phyloP scores from a whole-genome alignment of 2,329 filamentous ascomycete species.

The Xylariaceae sp. region DNA sequence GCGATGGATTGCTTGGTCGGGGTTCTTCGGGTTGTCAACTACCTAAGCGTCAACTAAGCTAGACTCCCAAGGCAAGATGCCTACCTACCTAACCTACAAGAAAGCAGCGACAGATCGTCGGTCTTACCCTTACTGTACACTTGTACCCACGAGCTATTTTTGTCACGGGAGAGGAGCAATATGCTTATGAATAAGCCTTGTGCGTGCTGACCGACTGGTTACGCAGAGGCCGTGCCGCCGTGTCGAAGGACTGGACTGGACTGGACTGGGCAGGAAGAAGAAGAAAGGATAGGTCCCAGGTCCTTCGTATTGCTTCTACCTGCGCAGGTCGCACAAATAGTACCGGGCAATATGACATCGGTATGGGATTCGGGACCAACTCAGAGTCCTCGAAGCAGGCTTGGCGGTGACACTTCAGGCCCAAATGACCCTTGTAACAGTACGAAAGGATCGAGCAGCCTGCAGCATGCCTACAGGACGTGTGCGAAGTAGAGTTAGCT shows the following conservation, averaged over 20 bases:
- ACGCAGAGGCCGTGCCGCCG: conserved; percentile 6
- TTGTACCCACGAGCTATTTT: conserved; percentile 14
- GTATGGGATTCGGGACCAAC: conserved; percentile 14
- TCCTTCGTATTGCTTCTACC: conserved; percentile 17
- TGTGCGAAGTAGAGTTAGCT: background rate
- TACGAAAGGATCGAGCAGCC: conserved; percentile 4
- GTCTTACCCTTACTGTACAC: too few species aligned
- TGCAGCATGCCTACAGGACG: background rate
- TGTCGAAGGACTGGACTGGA: too few species aligned
- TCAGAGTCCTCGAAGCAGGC: conserved; percentile 10
- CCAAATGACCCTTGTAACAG: conserved; percentile 11
- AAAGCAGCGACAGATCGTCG: too few species aligned
- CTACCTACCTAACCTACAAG: too few species aligned
- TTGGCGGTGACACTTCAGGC: conserved; percentile 16
- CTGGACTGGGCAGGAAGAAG: background rate
- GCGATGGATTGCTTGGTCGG: background rate
- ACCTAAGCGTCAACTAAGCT: too few species aligned
- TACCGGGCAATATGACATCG: conserved; percentile 10
- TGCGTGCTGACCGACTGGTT: conserved; percentile 5
- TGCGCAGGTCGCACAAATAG: conserved; percentile 13
- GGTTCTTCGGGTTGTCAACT: too few species aligned
- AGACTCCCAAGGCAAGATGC: too few species aligned
- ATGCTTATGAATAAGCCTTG: background rate
- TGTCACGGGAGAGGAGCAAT: conserved; percentile 8
- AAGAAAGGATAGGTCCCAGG: conserved; percentile 1